A percentile compares a stretch with the other conserved stretches of the same genome.
Conservation (phyloP, 2,329 filamentous ascomycete genomes). For the Diplodia mutila region DNA sequence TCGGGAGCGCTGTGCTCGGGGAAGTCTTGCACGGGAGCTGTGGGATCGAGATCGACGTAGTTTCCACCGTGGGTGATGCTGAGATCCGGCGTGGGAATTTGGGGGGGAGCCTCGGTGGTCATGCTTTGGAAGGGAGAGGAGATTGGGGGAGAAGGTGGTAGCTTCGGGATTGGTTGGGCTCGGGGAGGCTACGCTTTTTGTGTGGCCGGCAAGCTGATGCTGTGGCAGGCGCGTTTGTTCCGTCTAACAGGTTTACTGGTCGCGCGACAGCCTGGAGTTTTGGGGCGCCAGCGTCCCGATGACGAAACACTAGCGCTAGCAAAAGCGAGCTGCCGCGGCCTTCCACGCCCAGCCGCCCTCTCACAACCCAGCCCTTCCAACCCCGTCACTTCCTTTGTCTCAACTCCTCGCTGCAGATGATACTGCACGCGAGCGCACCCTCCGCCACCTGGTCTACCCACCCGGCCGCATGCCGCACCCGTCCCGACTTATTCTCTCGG, state of each 20-base stretch:
- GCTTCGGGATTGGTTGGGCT: background rate
- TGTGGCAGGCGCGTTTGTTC: constrained; percentile 7
- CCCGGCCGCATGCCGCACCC: constrained; percentile 11
- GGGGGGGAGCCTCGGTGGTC: constrained; percentile 29
- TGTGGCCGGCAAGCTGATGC: constrained; percentile 9
- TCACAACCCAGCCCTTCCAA: background rate
- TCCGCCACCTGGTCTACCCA: background rate
- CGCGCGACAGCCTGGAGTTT: constrained; percentile 25
- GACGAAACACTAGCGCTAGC: constrained; percentile 25
- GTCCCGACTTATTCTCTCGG: constrained; percentile 1
- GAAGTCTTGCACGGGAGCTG: constrained; percentile 24
- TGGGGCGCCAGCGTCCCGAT: constrained; percentile 6
- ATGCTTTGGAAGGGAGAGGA: background rate
- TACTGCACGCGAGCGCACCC: background rate
- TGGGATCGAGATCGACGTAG: constrained; percentile 41
- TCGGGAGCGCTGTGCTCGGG: constrained; percentile 10
- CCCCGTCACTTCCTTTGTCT: constrained; percentile 16
- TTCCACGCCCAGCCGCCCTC: background rate
- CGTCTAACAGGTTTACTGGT: constrained; percentile 18
- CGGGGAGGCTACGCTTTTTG: constrained; percentile 6
- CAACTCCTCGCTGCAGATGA: constrained; percentile 18
- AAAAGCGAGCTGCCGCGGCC: constrained; percentile 8
- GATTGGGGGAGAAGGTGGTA: background rate
- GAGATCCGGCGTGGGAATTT: constrained; percentile 27
- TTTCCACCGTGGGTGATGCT: constrained; percentile 24